Evolutionary conservation across 2,329 filamentous ascomycete species (phyloP).

Genomic region (Aspergillus flavus): DNA sequence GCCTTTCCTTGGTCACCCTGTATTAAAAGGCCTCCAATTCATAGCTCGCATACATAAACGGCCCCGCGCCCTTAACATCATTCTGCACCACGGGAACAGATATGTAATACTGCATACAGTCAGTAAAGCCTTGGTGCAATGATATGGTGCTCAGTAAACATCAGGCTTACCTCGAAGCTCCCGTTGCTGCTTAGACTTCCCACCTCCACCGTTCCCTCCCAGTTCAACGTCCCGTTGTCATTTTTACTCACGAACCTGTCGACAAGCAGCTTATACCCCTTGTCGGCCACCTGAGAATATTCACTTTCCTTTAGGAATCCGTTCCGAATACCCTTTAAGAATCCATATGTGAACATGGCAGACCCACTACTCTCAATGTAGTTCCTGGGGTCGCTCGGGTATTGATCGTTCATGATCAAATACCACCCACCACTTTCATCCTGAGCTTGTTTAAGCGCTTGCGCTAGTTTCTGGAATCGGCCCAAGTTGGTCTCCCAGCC

Average conservation of each 20-base stretch:
- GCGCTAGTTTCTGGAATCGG: conserved; percentile 17
- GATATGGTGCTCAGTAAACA: neutral
- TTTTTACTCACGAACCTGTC: conserved; percentile 11
- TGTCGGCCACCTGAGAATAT: conserved; percentile 6
- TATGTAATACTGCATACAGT: conserved; percentile 16
- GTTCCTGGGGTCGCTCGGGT: conserved; percentile 15
- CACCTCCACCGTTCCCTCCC: conserved; percentile 19
- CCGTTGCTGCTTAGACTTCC: conserved; percentile 20
- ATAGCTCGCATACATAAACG: conserved; percentile 22
- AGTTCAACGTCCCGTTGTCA: conserved; percentile 18
- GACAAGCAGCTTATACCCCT: conserved; percentile 8
- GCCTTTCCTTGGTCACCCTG: neutral
- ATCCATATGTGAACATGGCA: conserved; percentile 21
- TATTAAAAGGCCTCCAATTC: conserved; percentile 17
- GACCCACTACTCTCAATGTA: conserved; percentile 22
- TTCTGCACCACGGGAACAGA: conserved; percentile 19
- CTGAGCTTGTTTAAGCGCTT: conserved; percentile 13
- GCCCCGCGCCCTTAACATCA: conserved; percentile 19
- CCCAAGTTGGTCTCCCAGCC: conserved; percentile 13
- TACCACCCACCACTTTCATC: conserved; percentile 20
- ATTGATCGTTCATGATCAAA: conserved; percentile 18
- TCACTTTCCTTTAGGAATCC: conserved; percentile 11
- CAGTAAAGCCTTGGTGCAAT: neutral
- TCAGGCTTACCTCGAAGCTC: conserved; percentile 15
- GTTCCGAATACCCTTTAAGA: conserved; percentile 15